A percentile compares a stretch with the other conserved stretches of the same genome.
Conservation (phyloP, 1,284 basidiomycete species). For the Hymenochaete sp. region DNA sequence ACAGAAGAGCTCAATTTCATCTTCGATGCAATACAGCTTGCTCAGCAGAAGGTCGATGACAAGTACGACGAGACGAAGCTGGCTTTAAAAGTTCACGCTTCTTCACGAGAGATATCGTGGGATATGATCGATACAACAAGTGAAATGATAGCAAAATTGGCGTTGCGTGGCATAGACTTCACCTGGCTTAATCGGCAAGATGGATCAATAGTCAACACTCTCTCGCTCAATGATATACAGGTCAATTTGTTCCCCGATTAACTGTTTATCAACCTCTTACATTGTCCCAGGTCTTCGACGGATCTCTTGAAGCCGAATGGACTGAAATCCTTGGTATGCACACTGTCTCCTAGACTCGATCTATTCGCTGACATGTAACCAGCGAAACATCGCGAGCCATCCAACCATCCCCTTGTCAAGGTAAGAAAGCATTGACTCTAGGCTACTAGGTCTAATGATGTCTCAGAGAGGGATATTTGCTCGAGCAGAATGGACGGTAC, state of each 20-base stretch:
- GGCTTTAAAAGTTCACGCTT: conserved; percentile 74
- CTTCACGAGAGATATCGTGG: conserved; percentile 88
- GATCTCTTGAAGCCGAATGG: conserved; percentile 77
- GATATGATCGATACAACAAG: conserved; percentile 77
- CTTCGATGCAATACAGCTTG: conserved; percentile 83
- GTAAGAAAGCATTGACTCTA: conserved; percentile 30
- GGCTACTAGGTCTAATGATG: conserved; percentile 10
- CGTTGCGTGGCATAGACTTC: conserved; percentile 73
- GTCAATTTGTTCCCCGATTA: neutral
- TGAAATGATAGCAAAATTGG: conserved; percentile 79
- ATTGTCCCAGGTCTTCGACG: conserved; percentile 65
- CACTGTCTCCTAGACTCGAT: neutral
- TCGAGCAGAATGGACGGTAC: conserved; percentile 68
- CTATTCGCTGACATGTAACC: conserved; percentile 18
- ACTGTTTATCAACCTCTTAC: neutral
- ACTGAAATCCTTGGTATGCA: conserved; percentile 79
- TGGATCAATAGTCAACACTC: conserved; percentile 76
- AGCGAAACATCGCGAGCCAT: conserved; percentile 44
- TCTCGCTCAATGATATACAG: conserved; percentile 67
- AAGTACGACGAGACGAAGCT: conserved; percentile 65
- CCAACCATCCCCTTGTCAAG: conserved; percentile 59
- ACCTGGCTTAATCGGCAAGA: conserved; percentile 85
- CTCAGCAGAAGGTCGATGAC: conserved; percentile 69
- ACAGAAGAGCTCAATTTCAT: conserved; percentile 79
- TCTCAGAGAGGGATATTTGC: conserved; percentile 55